phyloP scores from a whole-genome alignment of 2,329 filamentous ascomycete genomes.

The Triangularia setosa region DNA sequence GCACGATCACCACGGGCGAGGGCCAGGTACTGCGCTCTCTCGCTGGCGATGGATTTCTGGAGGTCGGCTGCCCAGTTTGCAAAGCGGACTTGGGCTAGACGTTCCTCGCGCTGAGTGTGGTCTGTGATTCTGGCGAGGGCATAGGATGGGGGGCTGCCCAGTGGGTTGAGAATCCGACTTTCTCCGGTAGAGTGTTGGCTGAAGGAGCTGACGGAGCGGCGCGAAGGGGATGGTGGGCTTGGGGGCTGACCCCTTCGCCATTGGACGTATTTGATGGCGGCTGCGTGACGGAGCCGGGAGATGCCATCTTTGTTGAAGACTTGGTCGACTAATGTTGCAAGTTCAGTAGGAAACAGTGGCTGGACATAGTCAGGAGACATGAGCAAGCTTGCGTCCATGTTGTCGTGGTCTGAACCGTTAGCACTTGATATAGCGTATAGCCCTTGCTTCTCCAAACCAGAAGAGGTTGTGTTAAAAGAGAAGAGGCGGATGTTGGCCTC shows the following conservation, averaged over 20 bases:
- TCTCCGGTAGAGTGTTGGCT: not conserved
- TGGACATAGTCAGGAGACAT: constrained; percentile 91
- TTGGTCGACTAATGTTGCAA: constrained; percentile 63
- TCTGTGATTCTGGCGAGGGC: constrained; percentile 57
- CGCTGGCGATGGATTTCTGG: constrained; percentile 69
- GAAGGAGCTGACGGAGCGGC: constrained; percentile 13
- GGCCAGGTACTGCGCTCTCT: constrained; percentile 64
- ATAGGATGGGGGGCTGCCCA: constrained; percentile 43
- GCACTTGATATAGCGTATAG: constrained; percentile 77
- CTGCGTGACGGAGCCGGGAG: constrained; percentile 75
- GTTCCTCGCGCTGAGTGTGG: constrained; percentile 33
- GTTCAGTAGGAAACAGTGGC: constrained; percentile 73
- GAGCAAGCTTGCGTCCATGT: constrained; percentile 86
- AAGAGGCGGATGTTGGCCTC: constrained; percentile 61
- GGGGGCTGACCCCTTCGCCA: constrained; percentile 50
- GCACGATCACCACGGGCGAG: constrained; percentile 60
- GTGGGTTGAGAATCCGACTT: constrained; percentile 18
- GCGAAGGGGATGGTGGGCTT: not conserved
- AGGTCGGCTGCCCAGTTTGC: constrained; percentile 80
- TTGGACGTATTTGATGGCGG: constrained; percentile 74
- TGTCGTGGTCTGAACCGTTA: constrained; percentile 66
- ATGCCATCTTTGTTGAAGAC: constrained; percentile 77
- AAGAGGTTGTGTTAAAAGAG: constrained; percentile 48
- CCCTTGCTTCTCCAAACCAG: constrained; percentile 27
- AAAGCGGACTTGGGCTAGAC: constrained; percentile 54